Evolutionary conservation across 2,329 filamentous ascomycete genomes (phyloP).

Genomic region (Teratosphaeria viscida): DNA sequence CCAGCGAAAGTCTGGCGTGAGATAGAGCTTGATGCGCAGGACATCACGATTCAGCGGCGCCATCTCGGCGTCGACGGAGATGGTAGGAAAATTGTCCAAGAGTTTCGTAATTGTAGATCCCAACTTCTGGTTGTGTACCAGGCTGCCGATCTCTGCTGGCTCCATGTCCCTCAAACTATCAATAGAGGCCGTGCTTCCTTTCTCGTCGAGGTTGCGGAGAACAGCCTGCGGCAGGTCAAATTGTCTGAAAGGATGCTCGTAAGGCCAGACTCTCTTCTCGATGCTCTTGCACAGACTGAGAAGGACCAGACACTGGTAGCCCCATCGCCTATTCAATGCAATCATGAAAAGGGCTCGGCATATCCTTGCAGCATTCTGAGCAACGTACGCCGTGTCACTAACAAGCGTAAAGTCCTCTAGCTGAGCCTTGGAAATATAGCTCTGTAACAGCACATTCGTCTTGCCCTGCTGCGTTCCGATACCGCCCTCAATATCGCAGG

Average conservation of each 20-base stretch:
- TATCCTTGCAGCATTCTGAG: conserved; percentile 90
- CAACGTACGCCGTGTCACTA: conserved; percentile 88
- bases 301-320: conserved; percentile 84
- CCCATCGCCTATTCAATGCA: conserved; percentile 88
- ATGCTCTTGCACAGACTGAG: conserved; percentile 93
- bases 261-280: conserved; percentile 90
- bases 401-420: conserved; percentile 88
- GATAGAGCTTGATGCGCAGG: conserved; percentile 73
- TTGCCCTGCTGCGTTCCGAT: conserved; percentile 67
- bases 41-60: conserved; percentile 92
- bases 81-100: conserved; percentile 81
- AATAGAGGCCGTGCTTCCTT: conserved; percentile 60
- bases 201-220: conserved; percentile 75
- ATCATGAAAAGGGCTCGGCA: conserved; percentile 96
- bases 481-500: conserved; percentile 66
- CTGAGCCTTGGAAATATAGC: conserved; percentile 79
- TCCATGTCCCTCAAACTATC: conserved; percentile 91
- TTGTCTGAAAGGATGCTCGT: conserved; percentile 87
- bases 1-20: conserved; percentile 88
- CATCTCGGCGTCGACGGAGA: conserved; percentile 86
- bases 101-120: conserved; percentile 72
- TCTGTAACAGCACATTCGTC: conserved; percentile 89
- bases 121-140: conserved; percentile 85
- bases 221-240: conserved; percentile 83
- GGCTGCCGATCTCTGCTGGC: conserved; percentile 70